Evolutionary conservation across 2,329 filamentous ascomycete species (phyloP), one percentile per base, ranked within the genome.

Genomic region (Microdochium trichocladiopsis): DNA sequence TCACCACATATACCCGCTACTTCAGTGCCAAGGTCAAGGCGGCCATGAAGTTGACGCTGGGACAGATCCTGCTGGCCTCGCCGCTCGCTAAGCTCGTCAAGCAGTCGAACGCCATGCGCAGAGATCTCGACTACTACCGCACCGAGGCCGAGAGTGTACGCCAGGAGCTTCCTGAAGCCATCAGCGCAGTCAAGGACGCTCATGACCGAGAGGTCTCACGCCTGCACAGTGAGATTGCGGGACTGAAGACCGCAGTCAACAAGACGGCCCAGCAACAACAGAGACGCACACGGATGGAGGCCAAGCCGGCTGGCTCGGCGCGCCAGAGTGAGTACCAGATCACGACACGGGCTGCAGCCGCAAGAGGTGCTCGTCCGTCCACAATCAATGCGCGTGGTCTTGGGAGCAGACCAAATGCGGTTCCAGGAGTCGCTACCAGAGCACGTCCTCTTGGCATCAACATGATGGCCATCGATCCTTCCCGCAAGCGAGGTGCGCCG

Each of bases 21-120:
- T 22, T 45, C 18, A 22, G 41, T 18, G 41, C 41, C 41, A 45
- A 45, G 18, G 41, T 45, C 41, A 45, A 45, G 41, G 41, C 41
- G 3, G 41, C 41, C 21, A 45, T 45, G 41, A 45, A 45, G 41
- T 23, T 45, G 41, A 45, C 41, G 6, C 22, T 45, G 41, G 41
- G 41, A 8, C 41, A 45, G 41, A 22, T 45, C 12, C 41, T 45
- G 41, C 41, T 45, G 41, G 41, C 41, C 5, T 45, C 41, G 9
- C 41, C 41, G 41, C 41, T 45, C 41, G 41, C 41, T 45, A 45
- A 45, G 41, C 41, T 45, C 41, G 41, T 45, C 6, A 45, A 45
- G 21, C 41, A 23, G 18, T 22, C 41, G 12, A 18, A 45, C 41
- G 41, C 41, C 41, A 45, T 45, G 41, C 10, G 21, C 16, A 45